Evolutionary conservation across 148 eudicot genomes (phyloP), one percentile per base, ranked within the genome.

Genomic region (Fagopyrum homotropicum): DNA sequence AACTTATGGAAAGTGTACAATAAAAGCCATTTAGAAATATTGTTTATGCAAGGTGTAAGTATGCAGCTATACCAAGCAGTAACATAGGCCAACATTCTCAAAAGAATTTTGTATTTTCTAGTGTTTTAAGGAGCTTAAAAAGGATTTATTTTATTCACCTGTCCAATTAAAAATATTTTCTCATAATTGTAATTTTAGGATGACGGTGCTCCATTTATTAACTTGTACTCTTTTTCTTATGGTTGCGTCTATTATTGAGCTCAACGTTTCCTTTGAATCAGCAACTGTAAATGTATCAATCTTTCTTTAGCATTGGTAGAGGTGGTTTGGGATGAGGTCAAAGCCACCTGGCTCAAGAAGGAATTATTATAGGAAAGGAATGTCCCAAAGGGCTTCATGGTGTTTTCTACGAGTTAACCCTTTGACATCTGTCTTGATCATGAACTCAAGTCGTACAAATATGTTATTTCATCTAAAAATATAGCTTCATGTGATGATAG

Each of bases 341-440:
- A 60, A 96, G 97, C 9, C 81, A 74, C 74, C 85, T 86, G 68
- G 99, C 96, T 51, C 91, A 86, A 82, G 89, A 85, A 78, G 99
- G 99, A 82, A 90, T 92, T 60, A 77, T 95, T 73, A 92, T 92
- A 40, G 99, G 99, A 75, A 92, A 86, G 85, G 80, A 83, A 45
- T 95, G 99, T 79, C 99, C 99, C 0, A 80, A 78, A 75, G 99
- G 99, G 76, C 99, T 95, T 12, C 89, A 86, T 75, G 99, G 99
- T 48, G 85, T 88, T 73, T 95, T 95, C 81, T 92, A 97, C 81
- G 82, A 86, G 96, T 97, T 92, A 80, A 8, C 45, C 49, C 76
- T 77, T 22, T 51, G 8, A 14, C 26, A 49, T 46, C n/a, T 49
- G 56, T 19, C 54, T 72, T 70, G 50, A 19, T 17, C 74, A 35